Conservation (phyloP, 2,329 filamentous ascomycete species). For the Penicillium fuscoglaucum region DNA sequence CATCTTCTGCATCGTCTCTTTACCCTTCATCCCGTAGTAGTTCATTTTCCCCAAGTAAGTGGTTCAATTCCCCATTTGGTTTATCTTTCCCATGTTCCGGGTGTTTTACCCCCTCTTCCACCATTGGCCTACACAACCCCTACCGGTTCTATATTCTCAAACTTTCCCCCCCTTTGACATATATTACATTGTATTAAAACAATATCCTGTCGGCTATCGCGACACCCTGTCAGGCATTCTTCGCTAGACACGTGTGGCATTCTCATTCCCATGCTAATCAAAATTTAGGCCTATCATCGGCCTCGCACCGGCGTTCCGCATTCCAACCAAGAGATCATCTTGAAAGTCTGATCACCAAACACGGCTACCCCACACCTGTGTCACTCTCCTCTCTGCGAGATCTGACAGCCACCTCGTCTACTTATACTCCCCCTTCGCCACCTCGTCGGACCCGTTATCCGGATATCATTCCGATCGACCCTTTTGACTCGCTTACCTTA, state of each 20-base stretch:
- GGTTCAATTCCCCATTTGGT: constrained; percentile 3
- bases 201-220: constrained; percentile 12
- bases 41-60: constrained; percentile 20
- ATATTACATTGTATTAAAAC: not conserved
- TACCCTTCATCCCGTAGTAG: constrained; percentile 38
- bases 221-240: constrained; percentile 2
- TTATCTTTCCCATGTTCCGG: not conserved
- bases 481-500: constrained; percentile 30
- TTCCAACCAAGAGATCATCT: constrained; percentile 35
- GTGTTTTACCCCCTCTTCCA: constrained; percentile 2
- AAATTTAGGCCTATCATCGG: constrained; percentile 27
- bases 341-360: constrained; percentile 40
- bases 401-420: constrained; percentile 39
- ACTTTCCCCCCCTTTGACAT: constrained; percentile 13
- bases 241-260: constrained; percentile 36
- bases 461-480: constrained; percentile 22
- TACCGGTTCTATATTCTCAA: not conserved
- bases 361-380: constrained; percentile 42
- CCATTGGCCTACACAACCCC: constrained; percentile 10
- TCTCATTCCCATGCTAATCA: constrained; percentile 31
- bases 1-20: constrained; percentile 26
- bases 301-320: constrained; percentile 20
- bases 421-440: constrained; percentile 37
- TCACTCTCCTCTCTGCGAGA: constrained; percentile 42
- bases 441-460: constrained; percentile 19